Evolutionary conservation across 306 rosid species (phyloP), one percentile per base, ranked within the genome.

Genomic region (Boehmeria nivea): DNA sequence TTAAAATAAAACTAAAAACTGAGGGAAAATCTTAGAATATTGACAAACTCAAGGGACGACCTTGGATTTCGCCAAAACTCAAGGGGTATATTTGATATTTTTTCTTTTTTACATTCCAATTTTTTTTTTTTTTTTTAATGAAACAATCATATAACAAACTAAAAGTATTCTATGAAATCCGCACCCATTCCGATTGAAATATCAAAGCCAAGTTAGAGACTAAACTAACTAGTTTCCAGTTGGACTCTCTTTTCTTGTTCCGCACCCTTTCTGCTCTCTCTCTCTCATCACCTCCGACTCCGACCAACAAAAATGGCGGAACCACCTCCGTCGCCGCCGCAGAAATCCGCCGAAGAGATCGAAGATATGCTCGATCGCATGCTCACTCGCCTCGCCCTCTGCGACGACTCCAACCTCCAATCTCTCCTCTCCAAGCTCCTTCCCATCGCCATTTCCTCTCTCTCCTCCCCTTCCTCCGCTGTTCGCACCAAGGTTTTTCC

Each of bases 381-480:
- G 80, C 77, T 91, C 2, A 91, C 98, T 64, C 83, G 89, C 18
- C 74, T 91, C 57, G 98, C 98, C 70, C 83, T 91, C 48, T 91
- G 91, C 66, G 94, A 87, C 33, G 98, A 91, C 72, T 78, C 94
- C 70, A 84, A 87, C 16, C 95, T 91, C 61, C 83, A 91, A 38
- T 55, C 77, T 36, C 63, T 91, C 51, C 98, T 91, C 61, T 70
- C 78, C 55, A 84, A 82, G 80, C 86, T 91, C 27, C 96, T 91
- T 45, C 98, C 98, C 6, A 56, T 72, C 62, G 68, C 85, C 39
- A 82, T 91, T 65, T 87, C 91, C 39, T 87, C 94, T 3, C 95
- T 91, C 44, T 82, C 98, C 23, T 72, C 83, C 40, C 70, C 54
- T 50, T 73, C 98, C 46, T 12, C 60, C 51, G 48, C 83, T 8